phyloP scores from a whole-genome alignment of 169 alveolate genomes.

The Cryptosporidium felis region DNA sequence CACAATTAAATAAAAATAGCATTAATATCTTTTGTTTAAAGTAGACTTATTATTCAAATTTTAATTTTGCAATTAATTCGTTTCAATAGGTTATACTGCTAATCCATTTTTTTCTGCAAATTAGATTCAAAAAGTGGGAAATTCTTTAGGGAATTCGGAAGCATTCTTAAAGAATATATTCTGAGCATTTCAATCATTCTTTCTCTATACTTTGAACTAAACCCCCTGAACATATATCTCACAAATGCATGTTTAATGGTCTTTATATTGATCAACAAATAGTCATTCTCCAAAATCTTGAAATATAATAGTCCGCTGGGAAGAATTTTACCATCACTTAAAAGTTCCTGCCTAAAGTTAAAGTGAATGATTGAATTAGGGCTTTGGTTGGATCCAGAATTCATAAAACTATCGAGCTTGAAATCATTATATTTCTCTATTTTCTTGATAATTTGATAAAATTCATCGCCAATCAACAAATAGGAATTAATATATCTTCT shows the following conservation, averaged over 20 bases:
- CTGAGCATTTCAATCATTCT: conserved; percentile 46
- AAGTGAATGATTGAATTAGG: too few relatives aligned
- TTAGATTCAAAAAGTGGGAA: conserved; percentile 2
- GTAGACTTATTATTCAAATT: neutral
- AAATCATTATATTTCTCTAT: too few relatives aligned
- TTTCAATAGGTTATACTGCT: neutral
- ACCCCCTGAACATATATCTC: conserved; percentile 35
- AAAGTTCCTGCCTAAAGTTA: too few relatives aligned
- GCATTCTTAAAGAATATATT: conserved; percentile 18
- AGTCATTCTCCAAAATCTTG: conserved; percentile 15
- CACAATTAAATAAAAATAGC: conserved; percentile 1
- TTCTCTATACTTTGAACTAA: conserved; percentile 27
- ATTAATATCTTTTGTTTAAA: neutral
- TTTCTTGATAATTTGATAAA: neutral
- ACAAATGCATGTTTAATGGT: conserved; percentile 39
- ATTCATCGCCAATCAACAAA: neutral
- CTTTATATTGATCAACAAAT: conserved; percentile 8
- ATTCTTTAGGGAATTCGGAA: conserved; percentile 21
- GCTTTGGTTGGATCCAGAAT: neutral
- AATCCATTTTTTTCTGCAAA: neutral
- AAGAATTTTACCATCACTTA: neutral
- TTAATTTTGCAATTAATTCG: neutral
- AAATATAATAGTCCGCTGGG: conserved; percentile 42
- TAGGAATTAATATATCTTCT: neutral
- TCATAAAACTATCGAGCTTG: neutral